Evolutionary conservation across 2,329 filamentous ascomycete genomes (phyloP).

Genomic region (Trichoderma lentiforme): DNA sequence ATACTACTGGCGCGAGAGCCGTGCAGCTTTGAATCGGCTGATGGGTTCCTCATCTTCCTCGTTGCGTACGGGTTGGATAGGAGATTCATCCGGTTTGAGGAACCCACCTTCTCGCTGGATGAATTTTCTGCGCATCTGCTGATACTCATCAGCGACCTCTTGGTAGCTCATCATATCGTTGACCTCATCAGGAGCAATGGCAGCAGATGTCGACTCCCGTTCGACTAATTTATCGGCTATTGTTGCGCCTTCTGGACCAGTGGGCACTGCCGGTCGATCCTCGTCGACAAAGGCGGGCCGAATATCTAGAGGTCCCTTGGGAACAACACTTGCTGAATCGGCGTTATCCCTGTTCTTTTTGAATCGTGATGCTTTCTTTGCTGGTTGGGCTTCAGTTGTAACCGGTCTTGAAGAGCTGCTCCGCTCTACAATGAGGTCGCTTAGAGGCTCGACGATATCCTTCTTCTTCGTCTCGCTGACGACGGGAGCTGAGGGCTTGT

Average conservation of each 20-base stretch:
- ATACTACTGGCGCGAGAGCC: constrained; percentile 52
- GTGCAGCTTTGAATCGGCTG: constrained; percentile 72
- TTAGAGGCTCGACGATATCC: constrained; percentile 45
- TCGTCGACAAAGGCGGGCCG: constrained; percentile 40
- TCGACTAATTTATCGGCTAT: constrained; percentile 61
- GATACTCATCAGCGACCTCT: constrained; percentile 79
- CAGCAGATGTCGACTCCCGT: constrained; percentile 38
- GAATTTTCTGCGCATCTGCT: constrained; percentile 75
- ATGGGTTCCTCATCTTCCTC: constrained; percentile 61
- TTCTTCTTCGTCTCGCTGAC: constrained; percentile 27
- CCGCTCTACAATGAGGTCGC: constrained; percentile 53
- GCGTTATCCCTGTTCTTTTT: constrained; percentile 39
- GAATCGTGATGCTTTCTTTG: constrained; percentile 49
- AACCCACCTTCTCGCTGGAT: constrained; percentile 84
- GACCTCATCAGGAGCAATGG: constrained; percentile 58
- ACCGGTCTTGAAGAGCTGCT: constrained; percentile 26
- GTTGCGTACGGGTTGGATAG: constrained; percentile 65
- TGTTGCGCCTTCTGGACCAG: constrained; percentile 51
- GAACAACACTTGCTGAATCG: constrained; percentile 23
- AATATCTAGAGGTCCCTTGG: constrained; percentile 44
- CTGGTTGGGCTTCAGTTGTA: constrained; percentile 30
- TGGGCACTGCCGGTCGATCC: constrained; percentile 39
- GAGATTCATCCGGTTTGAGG: constrained; percentile 64
- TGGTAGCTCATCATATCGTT: constrained; percentile 68
- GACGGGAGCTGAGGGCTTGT: constrained; percentile 22